Conservation (phyloP, 2,329 filamentous ascomycete species). For the Emmonsiellopsis sp. region DNA sequence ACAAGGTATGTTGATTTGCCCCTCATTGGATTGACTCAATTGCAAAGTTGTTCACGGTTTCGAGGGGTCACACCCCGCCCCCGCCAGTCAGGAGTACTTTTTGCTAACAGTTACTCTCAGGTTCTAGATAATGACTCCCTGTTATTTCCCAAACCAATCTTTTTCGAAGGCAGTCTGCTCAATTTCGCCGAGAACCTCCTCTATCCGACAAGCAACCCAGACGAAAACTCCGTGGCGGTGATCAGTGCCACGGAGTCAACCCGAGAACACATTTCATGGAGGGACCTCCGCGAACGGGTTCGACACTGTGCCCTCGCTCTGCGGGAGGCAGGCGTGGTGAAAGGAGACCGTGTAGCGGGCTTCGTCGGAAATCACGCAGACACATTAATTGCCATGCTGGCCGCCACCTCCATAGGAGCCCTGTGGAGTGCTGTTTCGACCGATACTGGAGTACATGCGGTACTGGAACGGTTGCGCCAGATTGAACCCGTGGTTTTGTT, state of each 20-base stretch:
- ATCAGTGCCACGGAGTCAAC: slow-evolving; percentile 72
- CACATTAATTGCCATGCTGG: slow-evolving; percentile 79
- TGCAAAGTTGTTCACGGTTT: not conserved
- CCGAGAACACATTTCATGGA: slow-evolving; percentile 64
- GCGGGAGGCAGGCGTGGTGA: slow-evolving; percentile 53
- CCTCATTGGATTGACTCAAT: not conserved
- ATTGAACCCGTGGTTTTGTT: slow-evolving; percentile 77
- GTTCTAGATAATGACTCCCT: slow-evolving; percentile 57
- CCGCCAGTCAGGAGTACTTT: not conserved
- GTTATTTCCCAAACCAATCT: slow-evolving; percentile 80
- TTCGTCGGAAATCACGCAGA: slow-evolving; percentile 88
- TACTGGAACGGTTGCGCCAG: slow-evolving; percentile 77
- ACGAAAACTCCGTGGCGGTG: slow-evolving; percentile 58
- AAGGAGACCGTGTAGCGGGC: slow-evolving; percentile 55
- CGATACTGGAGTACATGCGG: slow-evolving; percentile 83
- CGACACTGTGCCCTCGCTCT: slow-evolving; percentile 63
- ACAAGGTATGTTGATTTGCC: slow-evolving; percentile 22
- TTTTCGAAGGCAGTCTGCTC: slow-evolving; percentile 68
- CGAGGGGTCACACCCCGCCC: not conserved
- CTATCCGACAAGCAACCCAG: slow-evolving; percentile 54
- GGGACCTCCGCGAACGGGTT: slow-evolving; percentile 68
- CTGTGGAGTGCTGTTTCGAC: slow-evolving; percentile 92
- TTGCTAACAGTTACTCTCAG: slow-evolving; percentile 32
- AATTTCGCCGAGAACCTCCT: slow-evolving; percentile 96
- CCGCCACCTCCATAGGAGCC: slow-evolving; percentile 70